Evolutionary conservation across 352 stramenopile species (phyloP).

Genomic region (Pythium aristosporum): DNA sequence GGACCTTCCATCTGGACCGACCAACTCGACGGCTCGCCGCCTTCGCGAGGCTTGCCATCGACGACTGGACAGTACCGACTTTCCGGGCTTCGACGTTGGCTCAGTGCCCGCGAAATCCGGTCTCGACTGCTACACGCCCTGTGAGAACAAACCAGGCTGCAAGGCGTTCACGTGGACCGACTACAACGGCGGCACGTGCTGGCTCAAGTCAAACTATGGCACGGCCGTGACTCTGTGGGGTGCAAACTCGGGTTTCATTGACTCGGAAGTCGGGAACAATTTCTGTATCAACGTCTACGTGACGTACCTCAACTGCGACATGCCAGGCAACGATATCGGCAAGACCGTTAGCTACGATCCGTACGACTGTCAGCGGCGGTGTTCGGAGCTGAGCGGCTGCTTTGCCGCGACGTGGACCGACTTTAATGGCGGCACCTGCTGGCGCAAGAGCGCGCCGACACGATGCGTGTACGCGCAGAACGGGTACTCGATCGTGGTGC

Average conservation of each 20-base stretch:
- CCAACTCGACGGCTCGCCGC: background rate
- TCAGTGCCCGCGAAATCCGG: background rate
- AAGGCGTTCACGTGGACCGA: slow-evolving; percentile 33
- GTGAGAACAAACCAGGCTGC: background rate
- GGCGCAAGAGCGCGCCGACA: slow-evolving; percentile 1
- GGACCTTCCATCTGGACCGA: background rate
- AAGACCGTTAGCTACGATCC: background rate
- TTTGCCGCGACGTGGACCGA: slow-evolving; percentile 12
- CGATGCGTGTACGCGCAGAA: no score
- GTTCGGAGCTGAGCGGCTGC: background rate
- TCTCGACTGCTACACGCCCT: background rate
- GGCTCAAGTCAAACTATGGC: slow-evolving; percentile 33
- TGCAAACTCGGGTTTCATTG: no score
- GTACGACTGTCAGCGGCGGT: background rate
- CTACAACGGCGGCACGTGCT: slow-evolving; percentile 51
- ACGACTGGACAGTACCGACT: background rate
- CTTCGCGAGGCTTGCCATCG: background rate
- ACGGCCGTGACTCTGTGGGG: no score
- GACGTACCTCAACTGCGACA: slow-evolving; percentile 4
- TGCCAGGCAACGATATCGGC: slow-evolving; percentile 4
- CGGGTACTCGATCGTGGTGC: no score
- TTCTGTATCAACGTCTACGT: no score
- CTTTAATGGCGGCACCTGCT: slow-evolving; percentile 21
- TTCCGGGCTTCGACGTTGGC: background rate
- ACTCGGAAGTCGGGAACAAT: no score